Evolutionary conservation across 2,329 filamentous ascomycete species (phyloP).

Genomic region (Drechslerella stenobrocha): DNA sequence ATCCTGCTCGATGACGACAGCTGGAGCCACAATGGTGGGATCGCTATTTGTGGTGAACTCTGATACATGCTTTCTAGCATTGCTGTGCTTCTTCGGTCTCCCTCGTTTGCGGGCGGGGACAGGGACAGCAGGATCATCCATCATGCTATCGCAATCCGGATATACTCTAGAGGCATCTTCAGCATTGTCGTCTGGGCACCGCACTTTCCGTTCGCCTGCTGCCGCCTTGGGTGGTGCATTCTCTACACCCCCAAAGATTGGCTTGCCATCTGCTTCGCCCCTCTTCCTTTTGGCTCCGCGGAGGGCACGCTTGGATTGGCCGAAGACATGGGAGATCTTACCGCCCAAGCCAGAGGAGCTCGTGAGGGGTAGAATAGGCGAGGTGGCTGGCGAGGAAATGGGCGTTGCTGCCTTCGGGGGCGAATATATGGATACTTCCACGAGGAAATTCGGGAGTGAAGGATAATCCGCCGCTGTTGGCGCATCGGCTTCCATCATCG

Average conservation of each 20-base stretch:
- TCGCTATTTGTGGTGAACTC: background rate
- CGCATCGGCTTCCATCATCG: conserved; percentile 22
- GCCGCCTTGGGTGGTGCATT: background rate
- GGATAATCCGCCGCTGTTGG: background rate
- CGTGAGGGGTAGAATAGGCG: background rate
- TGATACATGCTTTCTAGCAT: background rate
- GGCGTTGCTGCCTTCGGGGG: background rate
- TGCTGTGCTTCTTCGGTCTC: conserved; percentile 21
- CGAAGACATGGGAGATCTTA: conserved; percentile 23
- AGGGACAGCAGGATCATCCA: too few relatives aligned
- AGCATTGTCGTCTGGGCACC: too few relatives aligned
- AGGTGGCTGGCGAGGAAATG: too few relatives aligned
- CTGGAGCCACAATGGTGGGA: background rate
- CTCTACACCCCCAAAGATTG: background rate
- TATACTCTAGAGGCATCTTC: too few relatives aligned
- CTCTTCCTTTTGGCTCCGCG: background rate
- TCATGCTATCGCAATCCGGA: background rate
- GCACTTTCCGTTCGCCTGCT: too few relatives aligned
- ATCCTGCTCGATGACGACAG: conserved; percentile 1
- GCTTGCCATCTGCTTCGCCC: background rate
- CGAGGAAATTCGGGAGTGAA: conserved; percentile 9
- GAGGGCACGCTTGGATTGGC: conserved; percentile 14
- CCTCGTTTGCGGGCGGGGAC: conserved; percentile 27
- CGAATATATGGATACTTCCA: conserved; percentile 24
- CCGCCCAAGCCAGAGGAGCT: background rate